Base-by-base conservation (phyloP, 345 rosid species). In the Murraya paniculata region DNA sequence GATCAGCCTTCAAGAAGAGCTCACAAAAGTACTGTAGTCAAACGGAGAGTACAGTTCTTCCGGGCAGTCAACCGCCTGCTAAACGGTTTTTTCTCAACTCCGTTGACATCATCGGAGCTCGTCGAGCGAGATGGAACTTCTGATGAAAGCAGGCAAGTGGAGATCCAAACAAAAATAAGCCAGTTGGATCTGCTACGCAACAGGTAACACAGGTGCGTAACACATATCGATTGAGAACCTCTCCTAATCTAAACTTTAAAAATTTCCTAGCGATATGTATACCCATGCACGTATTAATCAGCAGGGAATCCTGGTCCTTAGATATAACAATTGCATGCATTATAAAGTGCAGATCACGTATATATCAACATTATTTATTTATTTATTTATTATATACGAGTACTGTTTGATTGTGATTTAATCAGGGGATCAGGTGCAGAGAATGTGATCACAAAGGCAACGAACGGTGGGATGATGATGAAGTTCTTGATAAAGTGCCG, bases 401-500 rank as follows among this genome's bases (percentile, higher is more conserved):
- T 7, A 57, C 4, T 7, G 61, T 58, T 22, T 58, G 61, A 22
- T n/a, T n/a, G 7, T 58, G 27, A 58, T 39, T 48, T 27, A 36
- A 14, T 11, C 77, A 77, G 80, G 76, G 76, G 66, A n/a, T 39
- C 64, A 4, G 57, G 0, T 4, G 31, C 79, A 57, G 78, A 74
- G 61, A 45, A 45, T 45, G 50, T 13, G 18, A 81, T 28, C 27
- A 18, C 58, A 6, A 36, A 74, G 9, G 60, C 75, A 19, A 31
- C 38, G 13, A 76, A 41, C 24, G 53, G 82, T 0, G 79, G 85
- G 31, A 73, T 82, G 4, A 53, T 82, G 75, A 76, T 78, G 85
- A 80, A 76, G 10, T 80, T 86, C 55, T 65, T 86, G 22, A 28
- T 80, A 75, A 86, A 86, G 61, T 75, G 84, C 28, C 81, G 77